Conservation (phyloP, 139 green algal species). For the Tetraselmis striata region DNA sequence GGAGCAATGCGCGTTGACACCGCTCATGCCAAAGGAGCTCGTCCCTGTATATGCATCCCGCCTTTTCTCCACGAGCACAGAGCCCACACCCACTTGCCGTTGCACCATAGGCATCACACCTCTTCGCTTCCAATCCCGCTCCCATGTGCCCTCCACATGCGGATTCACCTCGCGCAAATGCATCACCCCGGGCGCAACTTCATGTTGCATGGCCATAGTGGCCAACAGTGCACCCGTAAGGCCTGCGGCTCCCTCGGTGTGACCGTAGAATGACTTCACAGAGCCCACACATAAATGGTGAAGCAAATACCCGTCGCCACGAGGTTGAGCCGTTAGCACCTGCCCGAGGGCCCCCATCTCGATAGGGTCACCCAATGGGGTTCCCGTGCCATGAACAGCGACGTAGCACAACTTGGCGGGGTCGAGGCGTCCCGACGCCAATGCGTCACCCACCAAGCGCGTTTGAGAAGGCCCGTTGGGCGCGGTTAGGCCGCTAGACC, state of each 20-base stretch:
- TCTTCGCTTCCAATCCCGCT: not conserved
- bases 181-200: slow-evolving; percentile 8
- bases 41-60: not conserved
- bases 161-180: slow-evolving; percentile 9
- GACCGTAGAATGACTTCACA: slow-evolving; percentile 60
- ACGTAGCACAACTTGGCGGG: not conserved
- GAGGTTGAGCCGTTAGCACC: not conserved
- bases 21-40: slow-evolving; percentile 36
- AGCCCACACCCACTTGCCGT: not conserved
- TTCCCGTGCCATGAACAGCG: slow-evolving; percentile 30
- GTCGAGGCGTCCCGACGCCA: slow-evolving; percentile 10
- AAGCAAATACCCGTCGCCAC: not conserved
- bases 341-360: slow-evolving; percentile 13
- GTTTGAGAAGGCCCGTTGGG: slow-evolving; percentile 69
- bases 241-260: slow-evolving; percentile 71
- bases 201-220: slow-evolving; percentile 28
- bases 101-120: not conserved
- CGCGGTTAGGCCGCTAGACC: slow-evolving; percentile 75
- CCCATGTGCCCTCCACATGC: slow-evolving; percentile 6
- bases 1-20: slow-evolving; percentile 17
- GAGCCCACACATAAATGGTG: slow-evolving; percentile 42
- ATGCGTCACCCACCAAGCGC: slow-evolving; percentile 24
- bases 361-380: slow-evolving; percentile 31
- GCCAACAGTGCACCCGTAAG: slow-evolving; percentile 64
- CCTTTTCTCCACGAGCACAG: not conserved